Evolutionary conservation across 768 basidiomycete genomes (phyloP).

Genomic region (Lactifluus pinguis): DNA sequence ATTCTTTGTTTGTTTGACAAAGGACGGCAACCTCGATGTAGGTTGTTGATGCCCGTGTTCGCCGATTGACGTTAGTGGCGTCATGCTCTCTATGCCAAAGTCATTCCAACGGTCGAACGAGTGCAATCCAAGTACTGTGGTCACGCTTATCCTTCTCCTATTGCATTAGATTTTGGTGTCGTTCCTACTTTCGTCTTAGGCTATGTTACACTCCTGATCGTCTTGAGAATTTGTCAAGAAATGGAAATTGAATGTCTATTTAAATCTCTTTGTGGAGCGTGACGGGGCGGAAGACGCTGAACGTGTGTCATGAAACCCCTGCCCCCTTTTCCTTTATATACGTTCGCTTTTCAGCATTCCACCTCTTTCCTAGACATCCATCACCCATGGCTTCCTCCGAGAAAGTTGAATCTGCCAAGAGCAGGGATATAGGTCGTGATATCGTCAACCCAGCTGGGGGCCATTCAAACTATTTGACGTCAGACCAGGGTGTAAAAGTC

Average conservation of each 20-base stretch:
- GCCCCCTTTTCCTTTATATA: too few species aligned
- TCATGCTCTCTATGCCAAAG: not conserved
- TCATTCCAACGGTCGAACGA: not conserved
- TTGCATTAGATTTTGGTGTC: not conserved
- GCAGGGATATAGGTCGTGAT: constrained; percentile 27
- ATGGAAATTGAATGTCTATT: not conserved
- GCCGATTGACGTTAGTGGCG: not conserved
- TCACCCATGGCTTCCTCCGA: not conserved
- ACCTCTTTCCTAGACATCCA: not conserved
- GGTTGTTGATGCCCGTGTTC: constrained; percentile 12
- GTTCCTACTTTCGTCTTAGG: not conserved
- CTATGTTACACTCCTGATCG: not conserved
- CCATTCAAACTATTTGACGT: constrained; percentile 35
- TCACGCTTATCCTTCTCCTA: not conserved
- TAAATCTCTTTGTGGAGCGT: not conserved
- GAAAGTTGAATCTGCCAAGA: constrained; percentile 1
- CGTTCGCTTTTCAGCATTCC: too few species aligned
- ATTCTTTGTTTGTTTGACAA: constrained; percentile 21
- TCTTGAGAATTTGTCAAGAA: not conserved
- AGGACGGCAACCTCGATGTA: constrained; percentile 21
- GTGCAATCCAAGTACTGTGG: not conserved
- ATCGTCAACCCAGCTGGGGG: constrained; percentile 25
- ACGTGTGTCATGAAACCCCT: not conserved
- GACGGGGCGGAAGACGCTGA: not conserved
- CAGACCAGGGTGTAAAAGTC: constrained; percentile 51